Evolutionary conservation across 495 filamentous ascomycete genomes (phyloP).

Genomic region (Platismatia glauca): DNA sequence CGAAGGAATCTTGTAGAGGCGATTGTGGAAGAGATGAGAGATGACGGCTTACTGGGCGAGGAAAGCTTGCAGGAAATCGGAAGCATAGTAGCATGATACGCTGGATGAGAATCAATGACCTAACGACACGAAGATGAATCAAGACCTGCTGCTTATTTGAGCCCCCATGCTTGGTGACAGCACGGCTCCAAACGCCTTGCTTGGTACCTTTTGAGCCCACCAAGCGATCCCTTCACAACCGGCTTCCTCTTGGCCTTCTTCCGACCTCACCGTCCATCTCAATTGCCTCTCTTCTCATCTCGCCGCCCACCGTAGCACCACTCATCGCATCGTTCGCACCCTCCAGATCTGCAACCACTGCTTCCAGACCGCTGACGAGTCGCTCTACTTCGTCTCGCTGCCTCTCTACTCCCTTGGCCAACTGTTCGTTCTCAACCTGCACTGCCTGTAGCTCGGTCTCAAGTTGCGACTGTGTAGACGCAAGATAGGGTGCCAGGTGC

Average conservation of each 20-base stretch:
- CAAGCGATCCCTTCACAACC: constrained; percentile 5
- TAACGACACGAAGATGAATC: neutral
- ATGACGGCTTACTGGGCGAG: constrained; percentile 39
- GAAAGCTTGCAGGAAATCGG: constrained; percentile 8
- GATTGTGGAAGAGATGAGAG: constrained; percentile 41
- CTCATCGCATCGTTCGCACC: constrained; percentile 46
- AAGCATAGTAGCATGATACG: neutral
- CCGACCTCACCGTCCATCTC: constrained; percentile 39
- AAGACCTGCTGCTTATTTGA: neutral
- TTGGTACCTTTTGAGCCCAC: neutral
- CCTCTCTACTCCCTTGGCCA: constrained; percentile 51
- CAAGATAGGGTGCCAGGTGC: constrained; percentile 60
- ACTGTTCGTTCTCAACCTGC: constrained; percentile 53
- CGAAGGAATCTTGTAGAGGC: constrained; percentile 29
- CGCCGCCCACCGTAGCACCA: constrained; percentile 33
- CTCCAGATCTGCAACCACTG: constrained; percentile 60
- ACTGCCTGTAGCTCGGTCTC: constrained; percentile 51
- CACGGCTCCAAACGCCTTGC: neutral
- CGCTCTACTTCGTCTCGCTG: constrained; percentile 69
- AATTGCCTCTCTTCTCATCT: constrained; percentile 36
- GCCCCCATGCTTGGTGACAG: neutral
- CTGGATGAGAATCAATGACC: neutral
- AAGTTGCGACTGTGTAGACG: constrained; percentile 50
- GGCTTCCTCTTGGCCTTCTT: constrained; percentile 18
- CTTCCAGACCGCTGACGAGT: constrained; percentile 56